phyloP scores from a whole-genome alignment of 805 yeast genomes.

The Metschnikowia henanensis region DNA sequence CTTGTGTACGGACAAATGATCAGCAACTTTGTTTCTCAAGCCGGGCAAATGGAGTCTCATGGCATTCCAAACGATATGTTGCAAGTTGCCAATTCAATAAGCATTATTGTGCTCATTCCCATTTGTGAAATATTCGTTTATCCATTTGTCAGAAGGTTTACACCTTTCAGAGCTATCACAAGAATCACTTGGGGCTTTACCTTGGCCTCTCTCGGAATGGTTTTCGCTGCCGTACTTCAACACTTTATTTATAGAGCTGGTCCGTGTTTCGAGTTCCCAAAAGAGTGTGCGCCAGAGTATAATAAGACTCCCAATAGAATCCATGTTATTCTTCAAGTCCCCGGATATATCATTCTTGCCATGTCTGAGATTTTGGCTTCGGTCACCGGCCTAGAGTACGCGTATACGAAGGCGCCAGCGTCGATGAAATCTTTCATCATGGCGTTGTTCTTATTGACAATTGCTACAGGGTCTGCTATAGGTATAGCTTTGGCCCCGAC shows the following conservation, averaged over 20 bases:
- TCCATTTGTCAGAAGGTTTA: constrained; percentile 16
- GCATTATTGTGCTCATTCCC: constrained; percentile 16
- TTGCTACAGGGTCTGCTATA: constrained; percentile 72
- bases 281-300: constrained; percentile 13
- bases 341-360: constrained; percentile 13
- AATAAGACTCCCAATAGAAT: constrained; percentile 10
- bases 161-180: constrained; percentile 18
- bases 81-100: constrained; percentile 12
- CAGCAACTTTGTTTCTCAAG: constrained; percentile 17
- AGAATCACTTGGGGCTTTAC: constrained; percentile 18
- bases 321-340: constrained; percentile 13
- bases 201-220: constrained; percentile 14
- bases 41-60: constrained; percentile 18
- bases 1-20: constrained; percentile 19
- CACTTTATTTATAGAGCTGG: constrained; percentile 16
- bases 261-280: constrained; percentile 14
- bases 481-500: constrained; percentile 60
- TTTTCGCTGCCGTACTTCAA: constrained; percentile 16
- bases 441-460: constrained; percentile 60
- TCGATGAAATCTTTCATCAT: constrained; percentile 19
- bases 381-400: constrained; percentile 20
- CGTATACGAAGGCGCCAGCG: constrained; percentile 19
- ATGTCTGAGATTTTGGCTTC: constrained; percentile 16
- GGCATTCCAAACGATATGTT: constrained; percentile 19
- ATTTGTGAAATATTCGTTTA: constrained; percentile 13